Evolutionary conservation across 2,329 filamentous ascomycete species (phyloP).

Genomic region (Xylariales sp.): DNA sequence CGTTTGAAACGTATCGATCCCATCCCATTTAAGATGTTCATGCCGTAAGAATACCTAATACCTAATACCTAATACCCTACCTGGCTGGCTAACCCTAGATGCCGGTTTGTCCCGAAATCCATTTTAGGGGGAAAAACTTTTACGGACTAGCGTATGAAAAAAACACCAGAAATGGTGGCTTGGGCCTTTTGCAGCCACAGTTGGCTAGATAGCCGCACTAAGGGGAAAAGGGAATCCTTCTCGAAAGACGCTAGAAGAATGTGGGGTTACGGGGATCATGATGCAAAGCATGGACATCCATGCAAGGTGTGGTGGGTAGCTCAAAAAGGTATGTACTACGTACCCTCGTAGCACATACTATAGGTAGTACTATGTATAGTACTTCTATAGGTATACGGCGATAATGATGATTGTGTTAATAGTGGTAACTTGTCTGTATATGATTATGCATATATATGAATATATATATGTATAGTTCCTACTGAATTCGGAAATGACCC

Average conservation of each 20-base stretch:
- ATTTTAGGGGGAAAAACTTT: background rate
- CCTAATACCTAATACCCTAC: background rate
- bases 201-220: background rate
- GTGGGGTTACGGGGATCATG: conserved; percentile 30
- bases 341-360: too few relatives aligned
- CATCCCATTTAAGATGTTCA: background rate
- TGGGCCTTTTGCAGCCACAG: conserved; percentile 13
- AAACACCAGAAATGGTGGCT: conserved; percentile 18
- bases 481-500: too few relatives aligned
- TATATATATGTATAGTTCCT: too few relatives aligned
- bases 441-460: too few relatives aligned
- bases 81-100: background rate
- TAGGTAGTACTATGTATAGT: too few relatives aligned
- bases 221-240: conserved; percentile 27
- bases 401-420: too few relatives aligned
- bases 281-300: conserved; percentile 22
- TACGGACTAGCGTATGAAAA: background rate
- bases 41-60: background rate
- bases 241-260: conserved; percentile 41
- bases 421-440: too few relatives aligned
- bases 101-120: conserved; percentile 16
- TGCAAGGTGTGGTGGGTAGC: conserved; percentile 1
- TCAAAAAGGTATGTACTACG: too few relatives aligned
- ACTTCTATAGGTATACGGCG: too few relatives aligned
- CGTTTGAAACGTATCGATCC: background rate